These are phyloP conservation scores for Posidonia oceanica DNA, from an alignment of 116 monocot genomes.

Conservation along the genomic window DNA sequence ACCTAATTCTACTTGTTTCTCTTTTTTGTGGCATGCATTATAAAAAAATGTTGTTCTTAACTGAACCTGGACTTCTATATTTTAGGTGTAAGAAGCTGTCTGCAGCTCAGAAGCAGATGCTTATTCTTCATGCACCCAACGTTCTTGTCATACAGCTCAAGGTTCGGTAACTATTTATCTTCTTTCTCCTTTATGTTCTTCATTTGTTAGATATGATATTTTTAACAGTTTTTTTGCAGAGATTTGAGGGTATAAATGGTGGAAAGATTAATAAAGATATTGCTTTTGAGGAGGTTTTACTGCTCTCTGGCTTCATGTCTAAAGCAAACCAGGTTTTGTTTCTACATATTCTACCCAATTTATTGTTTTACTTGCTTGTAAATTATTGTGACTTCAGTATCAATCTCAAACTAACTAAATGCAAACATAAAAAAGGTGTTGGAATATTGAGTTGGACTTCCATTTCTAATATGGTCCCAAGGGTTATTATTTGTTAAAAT, in stretches of 20 bases:
- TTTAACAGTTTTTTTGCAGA: conserved; percentile 35
- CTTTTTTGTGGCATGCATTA: neutral
- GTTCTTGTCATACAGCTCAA: conserved; percentile 97
- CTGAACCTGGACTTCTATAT: neutral
- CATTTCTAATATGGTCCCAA: no score
- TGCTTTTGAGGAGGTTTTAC: conserved; percentile 72
- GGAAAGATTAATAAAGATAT: conserved; percentile 81
- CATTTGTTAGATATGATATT: neutral
- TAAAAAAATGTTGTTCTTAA: neutral
- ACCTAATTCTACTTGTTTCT: neutral
- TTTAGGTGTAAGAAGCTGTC: conserved; percentile 83
- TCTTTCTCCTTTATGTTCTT: conserved; percentile 6
- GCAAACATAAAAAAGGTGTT: no score
- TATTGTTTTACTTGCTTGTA: no score
- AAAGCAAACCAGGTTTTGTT: conserved; percentile 49
- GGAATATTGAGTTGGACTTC: no score
- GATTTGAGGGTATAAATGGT: conserved; percentile 83
- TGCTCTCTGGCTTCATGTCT: conserved; percentile 72
- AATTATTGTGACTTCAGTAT: no score
- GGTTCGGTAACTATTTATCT: conserved; percentile 24
- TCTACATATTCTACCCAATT: neutral
- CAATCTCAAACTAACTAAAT: no score
- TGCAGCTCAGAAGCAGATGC: conserved; percentile 86
- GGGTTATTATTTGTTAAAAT: no score
- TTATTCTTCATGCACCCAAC: conserved; percentile 72